Base-by-base conservation (phyloP, 2,329 filamentous ascomycete species). In the Balansia obtecta region DNA sequence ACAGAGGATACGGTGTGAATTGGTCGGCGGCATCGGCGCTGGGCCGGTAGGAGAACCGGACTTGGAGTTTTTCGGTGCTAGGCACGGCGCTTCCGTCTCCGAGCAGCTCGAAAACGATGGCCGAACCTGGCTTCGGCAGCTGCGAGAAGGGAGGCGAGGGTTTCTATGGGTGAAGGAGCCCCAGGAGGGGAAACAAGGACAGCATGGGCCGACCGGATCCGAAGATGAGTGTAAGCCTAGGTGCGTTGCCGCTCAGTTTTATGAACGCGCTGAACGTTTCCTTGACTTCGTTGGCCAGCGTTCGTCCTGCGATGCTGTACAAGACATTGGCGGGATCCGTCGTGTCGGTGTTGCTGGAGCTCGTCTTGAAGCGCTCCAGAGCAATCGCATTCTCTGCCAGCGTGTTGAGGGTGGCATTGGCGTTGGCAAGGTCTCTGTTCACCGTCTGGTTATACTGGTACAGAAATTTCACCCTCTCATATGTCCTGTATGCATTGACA, bases 21-120 rank as follows among this genome's bases (percentile, higher is more conserved):
- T 58, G 53, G 0, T 64, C 61, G 4, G 61, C 59, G 1, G 58
- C 52, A 16, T 69, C 65, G 7, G 72, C 70, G 50, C 71, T 70
- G 41, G 74, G 71, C 33, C 74, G 72, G 64, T 79, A 82, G 3
- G 75, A 61, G 60, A 82, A 79, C n/a, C 78, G 73, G 4, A 82
- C 71, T 51, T 64, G 69, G 15, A 81, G 64, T 18, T 74, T 66
- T 10, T 67, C 58, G 0, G 56, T 50, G 2, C 55, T 45, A 52
- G 22, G 27, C 56, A 55, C 40, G 55, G 48, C 48, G 52, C 27
- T n/a, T 16, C 11, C 37, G 15, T 63, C 55, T 11, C 65, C 63
- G 34, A 71, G 63, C 16, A 82, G 63, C 68, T 95, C 89, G 61
- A 93, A 89, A 0, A 78, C 71, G 75, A 95, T 83, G 40, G 79